Evolutionary conservation across 345 rosid species (phyloP).

Genomic region (Adansonia digitata): DNA sequence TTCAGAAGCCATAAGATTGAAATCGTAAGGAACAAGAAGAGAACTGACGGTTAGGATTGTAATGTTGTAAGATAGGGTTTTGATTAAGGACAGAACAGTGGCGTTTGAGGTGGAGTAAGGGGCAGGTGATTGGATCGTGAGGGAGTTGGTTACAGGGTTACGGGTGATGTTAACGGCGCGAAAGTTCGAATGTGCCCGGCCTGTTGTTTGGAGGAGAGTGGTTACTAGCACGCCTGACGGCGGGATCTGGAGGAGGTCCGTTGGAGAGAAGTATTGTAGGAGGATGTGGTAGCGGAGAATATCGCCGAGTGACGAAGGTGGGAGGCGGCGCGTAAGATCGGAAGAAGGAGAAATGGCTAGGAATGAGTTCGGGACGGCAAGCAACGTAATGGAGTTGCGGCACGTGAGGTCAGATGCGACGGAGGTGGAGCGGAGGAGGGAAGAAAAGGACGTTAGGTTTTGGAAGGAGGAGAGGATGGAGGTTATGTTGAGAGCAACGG

Average conservation of each 20-base stretch:
- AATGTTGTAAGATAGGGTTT: constrained; percentile 55
- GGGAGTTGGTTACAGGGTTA: constrained; percentile 37
- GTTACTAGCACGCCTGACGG: constrained; percentile 52
- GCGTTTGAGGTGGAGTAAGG: constrained; percentile 49
- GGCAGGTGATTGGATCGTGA: constrained; percentile 47
- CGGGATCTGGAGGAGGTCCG: constrained; percentile 59
- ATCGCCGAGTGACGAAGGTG: constrained; percentile 67
- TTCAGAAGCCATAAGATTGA: constrained; percentile 70
- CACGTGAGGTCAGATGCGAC: constrained; percentile 50
- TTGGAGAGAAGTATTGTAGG: constrained; percentile 62
- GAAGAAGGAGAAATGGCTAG: constrained; percentile 36
- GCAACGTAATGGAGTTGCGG: constrained; percentile 64
- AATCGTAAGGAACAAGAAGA: constrained; percentile 58
- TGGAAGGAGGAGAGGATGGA: constrained; percentile 60
- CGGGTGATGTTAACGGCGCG: constrained; percentile 79
- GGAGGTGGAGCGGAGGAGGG: constrained; percentile 46
- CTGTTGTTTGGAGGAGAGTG: constrained; percentile 74
- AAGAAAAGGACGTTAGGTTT: constrained; percentile 48
- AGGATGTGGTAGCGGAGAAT: constrained; percentile 85
- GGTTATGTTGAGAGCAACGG: constrained; percentile 51
- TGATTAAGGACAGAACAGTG: constrained; percentile 51
- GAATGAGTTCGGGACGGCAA: constrained; percentile 71
- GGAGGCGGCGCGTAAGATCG: constrained; percentile 61
- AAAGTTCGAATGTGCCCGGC: constrained; percentile 55
- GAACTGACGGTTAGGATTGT: constrained; percentile 61